Conservation (phyloP, 2,329 filamentous ascomycete genomes). For the Botrytis byssoidea region DNA sequence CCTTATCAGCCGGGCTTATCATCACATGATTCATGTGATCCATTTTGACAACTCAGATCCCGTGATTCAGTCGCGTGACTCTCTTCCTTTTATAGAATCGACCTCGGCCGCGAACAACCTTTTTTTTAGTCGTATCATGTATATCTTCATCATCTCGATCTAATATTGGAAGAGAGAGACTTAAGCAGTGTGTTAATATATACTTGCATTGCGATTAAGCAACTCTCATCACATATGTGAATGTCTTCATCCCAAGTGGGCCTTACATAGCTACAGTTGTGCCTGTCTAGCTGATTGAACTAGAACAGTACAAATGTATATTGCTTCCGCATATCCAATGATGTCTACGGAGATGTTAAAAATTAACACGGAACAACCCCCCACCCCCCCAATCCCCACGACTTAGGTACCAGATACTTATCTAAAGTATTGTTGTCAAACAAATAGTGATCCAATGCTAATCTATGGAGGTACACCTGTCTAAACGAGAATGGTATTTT, state of each 20-base stretch:
- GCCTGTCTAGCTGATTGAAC: background rate
- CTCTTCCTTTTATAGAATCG: background rate
- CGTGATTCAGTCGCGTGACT: background rate
- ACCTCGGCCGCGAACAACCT: background rate
- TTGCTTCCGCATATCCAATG: background rate
- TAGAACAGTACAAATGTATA: background rate
- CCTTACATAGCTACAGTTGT: background rate
- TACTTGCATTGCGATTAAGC: constrained; percentile 5
- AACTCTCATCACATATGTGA: constrained; percentile 9
- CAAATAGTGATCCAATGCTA: background rate
- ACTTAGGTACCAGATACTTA: constrained; percentile 1
- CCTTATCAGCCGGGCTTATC: constrained; percentile 14
- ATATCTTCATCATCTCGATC: background rate
- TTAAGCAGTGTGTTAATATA: background rate
- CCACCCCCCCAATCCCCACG: background rate
- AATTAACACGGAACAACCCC: background rate
- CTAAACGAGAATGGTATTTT: background rate
- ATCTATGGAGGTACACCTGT: background rate
- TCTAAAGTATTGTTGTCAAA: background rate
- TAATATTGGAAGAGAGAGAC: background rate
- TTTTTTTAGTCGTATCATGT: background rate
- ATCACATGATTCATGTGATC: background rate
- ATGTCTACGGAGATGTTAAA: background rate
- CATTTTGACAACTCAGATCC: fast-evolving
- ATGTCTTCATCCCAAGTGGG: constrained; percentile 7